These are phyloP conservation scores for Erodium maritimum DNA, from an alignment of 345 rosid species.

Conservation along the genomic window DNA sequence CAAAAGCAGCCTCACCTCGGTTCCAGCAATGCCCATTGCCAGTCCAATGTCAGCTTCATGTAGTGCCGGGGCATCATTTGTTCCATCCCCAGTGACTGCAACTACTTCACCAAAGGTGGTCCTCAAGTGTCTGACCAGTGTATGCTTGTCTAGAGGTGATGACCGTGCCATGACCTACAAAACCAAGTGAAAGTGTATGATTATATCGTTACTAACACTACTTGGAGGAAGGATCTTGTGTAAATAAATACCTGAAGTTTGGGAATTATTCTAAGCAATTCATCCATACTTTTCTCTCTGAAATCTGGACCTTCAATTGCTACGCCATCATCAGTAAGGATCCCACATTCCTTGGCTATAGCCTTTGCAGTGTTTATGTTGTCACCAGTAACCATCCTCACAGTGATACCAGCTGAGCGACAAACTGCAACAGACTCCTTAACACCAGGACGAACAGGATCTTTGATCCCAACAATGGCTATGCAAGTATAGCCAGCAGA, in stretches of 20 bases:
- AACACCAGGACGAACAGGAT: slow-evolving; percentile 92
- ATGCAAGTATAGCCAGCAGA: slow-evolving; percentile 56
- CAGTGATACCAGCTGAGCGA: slow-evolving; percentile 78
- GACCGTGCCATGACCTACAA: slow-evolving; percentile 94
- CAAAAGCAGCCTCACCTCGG: slow-evolving; percentile 44
- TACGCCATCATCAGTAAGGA: slow-evolving; percentile 72
- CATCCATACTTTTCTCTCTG: slow-evolving; percentile 68
- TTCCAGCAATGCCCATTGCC: slow-evolving; percentile 98
- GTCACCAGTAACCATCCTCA: slow-evolving; percentile 96
- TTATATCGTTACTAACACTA: neutral
- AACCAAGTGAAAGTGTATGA: slow-evolving; percentile 1
- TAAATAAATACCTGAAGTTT: slow-evolving; percentile 61
- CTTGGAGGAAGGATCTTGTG: neutral
- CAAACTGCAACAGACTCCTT: slow-evolving; percentile 80
- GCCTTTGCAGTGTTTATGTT: slow-evolving; percentile 89
- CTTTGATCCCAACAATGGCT: slow-evolving; percentile 85
- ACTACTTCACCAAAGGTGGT: slow-evolving; percentile 81
- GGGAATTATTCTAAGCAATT: slow-evolving; percentile 59
- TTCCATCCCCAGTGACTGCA: slow-evolving; percentile 92
- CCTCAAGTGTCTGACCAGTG: slow-evolving; percentile 69
- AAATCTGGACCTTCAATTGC: slow-evolving; percentile 87
- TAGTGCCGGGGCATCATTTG: slow-evolving; percentile 95
- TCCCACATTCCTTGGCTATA: slow-evolving; percentile 90
- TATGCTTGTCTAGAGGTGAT: slow-evolving; percentile 88
- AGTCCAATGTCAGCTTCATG: slow-evolving; percentile 96